Base-by-base conservation (phyloP, 208 protist genomes). In the Acanthamoeba triangularis region DNA sequence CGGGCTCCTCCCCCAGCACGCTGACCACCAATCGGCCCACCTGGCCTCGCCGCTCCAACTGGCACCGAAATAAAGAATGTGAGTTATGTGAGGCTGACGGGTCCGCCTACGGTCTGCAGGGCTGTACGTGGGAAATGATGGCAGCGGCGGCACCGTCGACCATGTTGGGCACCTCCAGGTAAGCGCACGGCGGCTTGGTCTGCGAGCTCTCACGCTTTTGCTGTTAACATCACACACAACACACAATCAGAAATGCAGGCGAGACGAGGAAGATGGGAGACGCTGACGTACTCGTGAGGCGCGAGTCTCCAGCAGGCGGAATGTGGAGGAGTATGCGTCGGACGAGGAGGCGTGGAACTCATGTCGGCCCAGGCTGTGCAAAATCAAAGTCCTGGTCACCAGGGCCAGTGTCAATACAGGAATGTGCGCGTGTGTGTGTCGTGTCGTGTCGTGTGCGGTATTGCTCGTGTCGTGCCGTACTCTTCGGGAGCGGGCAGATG, bases 91-190 rank as follows among this genome's bases (percentile, higher is more conserved):
- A 14, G n/a, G 63, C 63, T 13, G n/a, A 69, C n/a, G 63, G n/a
- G 28, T n/a, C 2, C 63, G 0, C 20, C 63, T 28, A 30, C 0
- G 63, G 63, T 33, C 2, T 30, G n/a, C 0, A 30, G 63, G 63
- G 63, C 20, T 13, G 35, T 88, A 88, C 80, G 52, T 88, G 80
- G n/a, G 80, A 88, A 33, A 88, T 6, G 33, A 88, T 56, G 80
- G 80, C 80, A 4, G 80, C 80, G 44, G 80, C 80, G 10, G 80
- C 80, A 37, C 80, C 80, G 3, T 88, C 80, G 11, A 88, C 80
- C 80, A 88, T 88, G 33, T 88, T 88, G 23, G 80, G 80, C 41
- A 88, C 80, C 35, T 88, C 80, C 33, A 88, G 80, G 80, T 88
- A 61, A 33, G 80, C n/a, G 80, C 80, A 88, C 25, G 80, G 33